phyloP scores from a whole-genome alignment of 116 monocot genomes.

The Papilionanthe hybrid region DNA sequence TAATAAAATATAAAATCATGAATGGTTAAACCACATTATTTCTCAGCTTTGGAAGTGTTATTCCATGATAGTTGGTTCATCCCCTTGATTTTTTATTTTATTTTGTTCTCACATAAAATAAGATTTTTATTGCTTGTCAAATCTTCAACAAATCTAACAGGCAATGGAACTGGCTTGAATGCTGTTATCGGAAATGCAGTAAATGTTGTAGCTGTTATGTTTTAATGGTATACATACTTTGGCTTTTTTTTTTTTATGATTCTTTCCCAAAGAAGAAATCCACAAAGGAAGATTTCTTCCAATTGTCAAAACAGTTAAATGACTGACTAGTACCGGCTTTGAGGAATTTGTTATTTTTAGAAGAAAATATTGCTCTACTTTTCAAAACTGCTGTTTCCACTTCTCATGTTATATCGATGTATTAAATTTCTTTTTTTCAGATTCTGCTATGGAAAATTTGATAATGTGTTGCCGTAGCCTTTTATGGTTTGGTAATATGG shows the following conservation, averaged over 20 bases:
- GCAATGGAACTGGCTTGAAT: not conserved
- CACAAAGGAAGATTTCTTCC: not conserved
- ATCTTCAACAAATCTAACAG: not conserved
- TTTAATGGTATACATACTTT: not conserved
- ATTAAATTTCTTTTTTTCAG: not conserved
- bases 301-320: not conserved
- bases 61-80: not conserved
- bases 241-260: not conserved
- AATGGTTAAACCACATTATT: not conserved
- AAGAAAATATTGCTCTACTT: not conserved
- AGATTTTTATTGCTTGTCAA: not conserved
- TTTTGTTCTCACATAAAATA: not conserved
- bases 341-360: not conserved
- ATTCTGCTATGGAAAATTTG: not conserved
- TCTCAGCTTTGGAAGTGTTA: not conserved
- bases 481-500: not conserved
- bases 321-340: not conserved
- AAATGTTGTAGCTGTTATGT: not conserved
- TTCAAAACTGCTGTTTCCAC: not conserved
- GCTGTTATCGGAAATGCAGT: not conserved
- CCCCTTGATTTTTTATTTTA: not conserved
- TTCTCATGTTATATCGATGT: not conserved
- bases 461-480: not conserved
- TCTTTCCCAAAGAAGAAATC: not conserved
- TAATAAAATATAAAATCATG: constrained; percentile 2